Conservation (phyloP, 352 stramenopile species). For the Pythium rhizo-oryzae region DNA sequence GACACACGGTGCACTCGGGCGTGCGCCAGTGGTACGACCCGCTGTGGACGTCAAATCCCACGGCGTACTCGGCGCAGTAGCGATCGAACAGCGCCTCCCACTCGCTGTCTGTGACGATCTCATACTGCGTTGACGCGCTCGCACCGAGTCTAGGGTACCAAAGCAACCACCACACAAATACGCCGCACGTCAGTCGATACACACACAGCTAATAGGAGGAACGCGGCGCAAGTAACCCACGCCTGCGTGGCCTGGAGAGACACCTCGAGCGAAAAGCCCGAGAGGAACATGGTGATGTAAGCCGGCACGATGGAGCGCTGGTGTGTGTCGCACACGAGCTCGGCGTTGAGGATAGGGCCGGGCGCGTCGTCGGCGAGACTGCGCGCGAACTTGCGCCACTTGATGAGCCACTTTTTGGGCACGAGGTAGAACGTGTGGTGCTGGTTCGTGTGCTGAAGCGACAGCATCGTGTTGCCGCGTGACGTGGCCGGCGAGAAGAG, state of each 20-base stretch:
- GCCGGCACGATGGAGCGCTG: slow-evolving; percentile 77
- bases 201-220: not conserved
- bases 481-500: slow-evolving; percentile 70
- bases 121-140: slow-evolving; percentile 69
- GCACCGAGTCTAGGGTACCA: slow-evolving; percentile 42
- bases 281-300: slow-evolving; percentile 89
- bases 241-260: slow-evolving; percentile 74
- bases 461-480: slow-evolving; percentile 55
- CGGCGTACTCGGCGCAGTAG: slow-evolving; percentile 80
- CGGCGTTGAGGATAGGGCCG: slow-evolving; percentile 77
- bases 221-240: slow-evolving; percentile 22
- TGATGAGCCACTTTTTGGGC: slow-evolving; percentile 83
- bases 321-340: slow-evolving; percentile 81
- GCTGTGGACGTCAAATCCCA: slow-evolving; percentile 80
- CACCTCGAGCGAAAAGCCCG: slow-evolving; percentile 76
- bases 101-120: slow-evolving; percentile 82
- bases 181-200: not conserved
- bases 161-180: not conserved
- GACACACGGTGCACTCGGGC: slow-evolving; percentile 77
- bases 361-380: slow-evolving; percentile 58
- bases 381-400: slow-evolving; percentile 78
- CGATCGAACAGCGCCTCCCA: slow-evolving; percentile 82
- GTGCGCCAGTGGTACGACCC: slow-evolving; percentile 86
- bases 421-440: slow-evolving; percentile 83
- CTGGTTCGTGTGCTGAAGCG: slow-evolving; percentile 33